These are phyloP conservation scores for Butyriboletus loyo DNA, from an alignment of 768 basidiomycete genomes.

Conservation along the genomic window DNA sequence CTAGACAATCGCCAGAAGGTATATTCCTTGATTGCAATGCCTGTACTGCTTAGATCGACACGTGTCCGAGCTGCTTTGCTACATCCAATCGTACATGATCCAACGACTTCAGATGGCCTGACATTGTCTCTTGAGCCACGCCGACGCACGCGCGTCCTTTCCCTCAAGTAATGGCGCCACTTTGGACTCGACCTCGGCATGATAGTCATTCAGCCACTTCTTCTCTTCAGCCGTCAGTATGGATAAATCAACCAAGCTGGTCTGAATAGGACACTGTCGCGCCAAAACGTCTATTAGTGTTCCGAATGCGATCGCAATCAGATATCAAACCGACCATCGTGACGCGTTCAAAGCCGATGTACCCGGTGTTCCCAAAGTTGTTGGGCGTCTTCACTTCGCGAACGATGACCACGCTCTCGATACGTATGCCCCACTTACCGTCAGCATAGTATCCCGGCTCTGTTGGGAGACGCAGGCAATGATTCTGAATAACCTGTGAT, in stretches of 20 bases:
- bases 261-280: conserved; percentile 76
- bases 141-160: conserved; percentile 30
- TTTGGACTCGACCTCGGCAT: conserved; percentile 59
- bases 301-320: neutral
- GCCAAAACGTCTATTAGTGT: neutral
- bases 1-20: no score
- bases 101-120: conserved; percentile 4
- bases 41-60: neutral
- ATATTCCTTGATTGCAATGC: no score
- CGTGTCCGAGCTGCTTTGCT: neutral
- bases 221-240: conserved; percentile 68
- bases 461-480: conserved; percentile 12
- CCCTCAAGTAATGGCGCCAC: conserved; percentile 53
- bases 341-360: conserved; percentile 79
- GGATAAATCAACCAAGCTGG: conserved; percentile 65
- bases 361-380: conserved; percentile 79
- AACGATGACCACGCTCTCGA: conserved; percentile 87
- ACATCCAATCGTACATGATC: neutral
- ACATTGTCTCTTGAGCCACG: conserved; percentile 23
- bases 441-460: conserved; percentile 94
- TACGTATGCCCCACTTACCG: conserved; percentile 87
- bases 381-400: conserved; percentile 67
- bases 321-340: conserved; percentile 64
- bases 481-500: neutral
- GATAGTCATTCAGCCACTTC: conserved; percentile 82